Percentiles rank a stretch among this genome's conserved stretches.
Conservation (phyloP, 2,329 filamentous ascomycete species). For the Colletotrichum karsti region DNA sequence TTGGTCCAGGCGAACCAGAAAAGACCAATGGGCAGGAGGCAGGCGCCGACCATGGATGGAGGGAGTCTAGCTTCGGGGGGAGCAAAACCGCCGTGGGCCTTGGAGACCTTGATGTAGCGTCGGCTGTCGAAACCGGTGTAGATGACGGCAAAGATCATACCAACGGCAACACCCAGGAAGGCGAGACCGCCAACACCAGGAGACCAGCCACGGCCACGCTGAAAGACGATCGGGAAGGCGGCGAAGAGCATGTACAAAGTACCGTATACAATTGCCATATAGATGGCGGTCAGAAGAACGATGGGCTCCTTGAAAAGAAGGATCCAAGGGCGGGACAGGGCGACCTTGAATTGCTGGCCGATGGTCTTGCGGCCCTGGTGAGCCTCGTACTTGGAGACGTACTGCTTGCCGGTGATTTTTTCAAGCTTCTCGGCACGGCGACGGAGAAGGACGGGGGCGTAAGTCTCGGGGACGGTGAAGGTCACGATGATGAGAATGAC, state of each 20-base stretch:
- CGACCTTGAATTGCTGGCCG: slow-evolving; percentile 54
- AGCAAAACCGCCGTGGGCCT: slow-evolving; percentile 54
- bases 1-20: slow-evolving; percentile 70
- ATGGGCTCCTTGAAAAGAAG: slow-evolving; percentile 77
- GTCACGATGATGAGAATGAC: slow-evolving; percentile 42
- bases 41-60: slow-evolving; percentile 61
- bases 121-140: slow-evolving; percentile 57
- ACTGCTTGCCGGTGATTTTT: slow-evolving; percentile 30
- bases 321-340: slow-evolving; percentile 68
- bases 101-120: slow-evolving; percentile 48
- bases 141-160: slow-evolving; percentile 65
- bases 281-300: slow-evolving; percentile 70
- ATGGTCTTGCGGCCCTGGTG: slow-evolving; percentile 45
- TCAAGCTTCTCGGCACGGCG: slow-evolving; percentile 34
- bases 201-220: slow-evolving; percentile 65
- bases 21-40: slow-evolving; percentile 61
- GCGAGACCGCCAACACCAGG: slow-evolving; percentile 68
- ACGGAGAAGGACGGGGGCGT: slow-evolving; percentile 37
- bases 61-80: slow-evolving; percentile 66
- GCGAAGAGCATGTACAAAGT: slow-evolving; percentile 69
- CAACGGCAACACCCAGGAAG: slow-evolving; percentile 74
- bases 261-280: slow-evolving; percentile 70
- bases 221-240: slow-evolving; percentile 73
- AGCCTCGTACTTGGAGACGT: slow-evolving; percentile 52
- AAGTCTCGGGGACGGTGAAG: slow-evolving; percentile 53